Percentiles rank a stretch among this genome's conserved stretches.
These are phyloP conservation scores for Astrothelium macrocarpum DNA, from an alignment of 495 filamentous ascomycete species.

Conservation along the genomic window DNA sequence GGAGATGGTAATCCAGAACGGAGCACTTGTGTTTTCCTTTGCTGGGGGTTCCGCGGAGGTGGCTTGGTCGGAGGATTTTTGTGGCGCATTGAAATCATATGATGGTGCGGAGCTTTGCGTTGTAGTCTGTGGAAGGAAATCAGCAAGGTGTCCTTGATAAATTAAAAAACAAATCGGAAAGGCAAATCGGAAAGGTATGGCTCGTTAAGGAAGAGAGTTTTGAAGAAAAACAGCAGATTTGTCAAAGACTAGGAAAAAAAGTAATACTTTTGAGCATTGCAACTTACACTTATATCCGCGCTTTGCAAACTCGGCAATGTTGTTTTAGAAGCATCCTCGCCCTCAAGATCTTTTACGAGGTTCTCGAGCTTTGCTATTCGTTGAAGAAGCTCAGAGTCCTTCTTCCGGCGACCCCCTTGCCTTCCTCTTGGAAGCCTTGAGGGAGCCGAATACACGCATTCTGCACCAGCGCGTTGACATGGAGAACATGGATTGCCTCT, in stretches of 20 bases:
- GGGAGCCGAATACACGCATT: neutral
- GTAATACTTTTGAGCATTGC: neutral
- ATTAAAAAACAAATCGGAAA: neutral
- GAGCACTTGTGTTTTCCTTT: neutral
- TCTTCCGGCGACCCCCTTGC: neutral
- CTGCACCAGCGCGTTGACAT: neutral
- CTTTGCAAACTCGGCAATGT: neutral
- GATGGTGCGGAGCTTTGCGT: neutral
- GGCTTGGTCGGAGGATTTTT: neutral
- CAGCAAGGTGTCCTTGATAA: neutral
- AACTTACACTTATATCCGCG: neutral
- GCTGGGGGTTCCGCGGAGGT: neutral
- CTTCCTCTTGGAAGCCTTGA: neutral
- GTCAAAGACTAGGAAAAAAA: too few species aligned
- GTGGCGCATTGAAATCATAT: neutral
- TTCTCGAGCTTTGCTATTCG: conserved; percentile 1
- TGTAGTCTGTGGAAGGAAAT: too few species aligned
- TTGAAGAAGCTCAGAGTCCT: neutral
- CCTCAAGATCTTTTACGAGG: neutral
- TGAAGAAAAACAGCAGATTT: too few species aligned
- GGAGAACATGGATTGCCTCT: neutral
- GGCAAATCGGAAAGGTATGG: too few species aligned
- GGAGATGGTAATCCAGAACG: neutral
- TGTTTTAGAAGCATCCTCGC: neutral
- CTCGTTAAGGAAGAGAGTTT: too few species aligned